phyloP scores from a whole-genome alignment of 2,329 filamentous ascomycete species.

The Calonectria fujianensis region DNA sequence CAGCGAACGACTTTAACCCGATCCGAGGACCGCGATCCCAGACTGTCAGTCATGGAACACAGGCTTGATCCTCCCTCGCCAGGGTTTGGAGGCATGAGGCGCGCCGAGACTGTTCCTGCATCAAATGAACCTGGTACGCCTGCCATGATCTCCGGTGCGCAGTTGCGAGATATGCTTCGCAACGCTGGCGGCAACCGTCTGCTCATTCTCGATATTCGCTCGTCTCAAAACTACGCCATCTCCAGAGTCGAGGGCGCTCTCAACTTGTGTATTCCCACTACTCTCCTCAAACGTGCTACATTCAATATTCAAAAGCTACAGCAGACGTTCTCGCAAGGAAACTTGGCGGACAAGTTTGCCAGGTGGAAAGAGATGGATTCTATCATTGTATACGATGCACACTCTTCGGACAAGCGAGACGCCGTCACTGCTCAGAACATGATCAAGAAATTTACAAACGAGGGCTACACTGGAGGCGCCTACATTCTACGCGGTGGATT shows the following conservation, averaged over 20 bases:
- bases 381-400: slow-evolving; percentile 91
- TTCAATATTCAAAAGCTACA: slow-evolving; percentile 92
- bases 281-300: slow-evolving; percentile 90
- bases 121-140: slow-evolving; percentile 68
- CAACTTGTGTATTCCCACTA: slow-evolving; percentile 96
- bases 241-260: slow-evolving; percentile 87
- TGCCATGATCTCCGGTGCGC: slow-evolving; percentile 71
- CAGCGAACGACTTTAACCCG: slow-evolving; percentile 60
- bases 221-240: slow-evolving; percentile 86
- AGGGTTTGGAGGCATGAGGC: slow-evolving; percentile 50
- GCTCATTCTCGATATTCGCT: slow-evolving; percentile 89
- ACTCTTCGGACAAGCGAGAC: slow-evolving; percentile 86
- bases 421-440: slow-evolving; percentile 88
- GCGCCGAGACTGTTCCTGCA: slow-evolving; percentile 73
- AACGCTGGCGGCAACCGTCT: slow-evolving; percentile 64
- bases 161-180: slow-evolving; percentile 75
- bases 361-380: slow-evolving; percentile 83
- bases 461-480: slow-evolving; percentile 85
- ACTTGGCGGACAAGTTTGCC: slow-evolving; percentile 83
- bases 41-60: slow-evolving; percentile 72
- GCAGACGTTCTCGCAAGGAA: slow-evolving; percentile 86
- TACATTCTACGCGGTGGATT: slow-evolving; percentile 91
- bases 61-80: slow-evolving; percentile 63
- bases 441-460: slow-evolving; percentile 91
- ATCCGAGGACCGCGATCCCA: slow-evolving; percentile 71